A percentile compares a stretch with the other conserved stretches of the same genome.
Conservation (phyloP, 2,329 filamentous ascomycete species). For the Hymenoscyphus linearis region DNA sequence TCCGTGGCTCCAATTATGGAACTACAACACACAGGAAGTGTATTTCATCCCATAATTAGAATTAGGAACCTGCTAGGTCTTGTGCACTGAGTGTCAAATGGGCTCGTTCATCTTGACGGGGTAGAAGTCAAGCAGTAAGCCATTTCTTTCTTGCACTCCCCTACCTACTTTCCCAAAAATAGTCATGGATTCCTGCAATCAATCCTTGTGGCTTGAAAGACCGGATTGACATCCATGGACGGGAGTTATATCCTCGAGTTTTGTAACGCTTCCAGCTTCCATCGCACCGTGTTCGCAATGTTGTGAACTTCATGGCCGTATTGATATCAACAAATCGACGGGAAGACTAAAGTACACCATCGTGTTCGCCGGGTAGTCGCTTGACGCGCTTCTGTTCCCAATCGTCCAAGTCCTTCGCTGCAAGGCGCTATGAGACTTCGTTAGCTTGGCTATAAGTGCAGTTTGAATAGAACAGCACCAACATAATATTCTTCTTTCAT, state of each 20-base stretch:
- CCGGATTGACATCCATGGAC: neutral
- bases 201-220: neutral
- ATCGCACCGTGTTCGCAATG: neutral
- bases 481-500: constrained; percentile 87
- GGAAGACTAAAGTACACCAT: constrained; percentile 61
- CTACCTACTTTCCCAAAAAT: neutral
- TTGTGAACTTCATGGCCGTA: neutral
- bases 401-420: constrained; percentile 85
- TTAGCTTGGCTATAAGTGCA: constrained; percentile 10
- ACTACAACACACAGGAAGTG: too few species aligned
- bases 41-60: too few species aligned
- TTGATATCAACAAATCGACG: neutral
- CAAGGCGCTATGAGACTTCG: constrained; percentile 55
- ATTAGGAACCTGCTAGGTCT: too few species aligned
- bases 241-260: neutral
- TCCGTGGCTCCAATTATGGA: too few species aligned
- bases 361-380: constrained; percentile 81
- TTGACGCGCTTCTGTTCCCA: constrained; percentile 97
- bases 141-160: neutral
- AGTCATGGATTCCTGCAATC: neutral
- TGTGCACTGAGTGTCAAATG: too few species aligned
- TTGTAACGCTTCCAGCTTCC: neutral
- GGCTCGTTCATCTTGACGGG: too few species aligned
- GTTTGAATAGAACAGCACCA: constrained; percentile 35
- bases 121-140: too few species aligned